These are phyloP conservation scores for Coemansia guatemalensis DNA, from an alignment of 192 early-diverging fungal genomes.

Conservation along the genomic window DNA sequence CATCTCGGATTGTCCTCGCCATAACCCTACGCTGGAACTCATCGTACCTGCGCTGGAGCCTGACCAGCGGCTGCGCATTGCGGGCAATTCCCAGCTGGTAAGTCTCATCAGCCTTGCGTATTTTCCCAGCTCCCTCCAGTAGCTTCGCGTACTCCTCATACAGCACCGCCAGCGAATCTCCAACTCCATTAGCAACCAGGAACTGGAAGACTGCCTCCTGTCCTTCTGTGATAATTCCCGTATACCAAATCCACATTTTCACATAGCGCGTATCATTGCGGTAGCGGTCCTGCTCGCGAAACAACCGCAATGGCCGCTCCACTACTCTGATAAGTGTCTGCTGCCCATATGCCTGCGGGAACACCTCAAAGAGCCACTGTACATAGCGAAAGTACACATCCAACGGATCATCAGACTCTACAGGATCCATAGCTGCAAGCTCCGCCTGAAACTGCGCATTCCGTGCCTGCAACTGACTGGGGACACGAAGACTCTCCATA, in stretches of 20 bases:
- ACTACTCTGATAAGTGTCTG: conserved; percentile 56
- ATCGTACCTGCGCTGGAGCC: conserved; percentile 58
- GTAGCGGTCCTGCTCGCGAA: conserved; percentile 58
- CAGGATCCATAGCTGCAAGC: conserved; percentile 27
- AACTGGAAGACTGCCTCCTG: conserved; percentile 76
- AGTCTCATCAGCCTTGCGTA: conserved; percentile 60
- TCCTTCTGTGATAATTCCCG: conserved; percentile 47
- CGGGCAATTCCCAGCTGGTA: conserved; percentile 66
- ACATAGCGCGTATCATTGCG: conserved; percentile 61
- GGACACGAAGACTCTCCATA: conserved; percentile 6
- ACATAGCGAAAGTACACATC: conserved; percentile 62
- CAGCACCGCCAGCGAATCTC: conserved; percentile 58
- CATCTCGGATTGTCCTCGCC: conserved; percentile 19
- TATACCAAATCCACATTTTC: conserved; percentile 63
- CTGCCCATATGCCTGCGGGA: conserved; percentile 59
- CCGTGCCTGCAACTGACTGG: conserved; percentile 30
- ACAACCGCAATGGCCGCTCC: conserved; percentile 49
- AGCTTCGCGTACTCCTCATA: conserved; percentile 76
- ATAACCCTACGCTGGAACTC: conserved; percentile 61
- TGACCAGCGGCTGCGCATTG: conserved; percentile 67
- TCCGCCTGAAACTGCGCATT: conserved; percentile 43
- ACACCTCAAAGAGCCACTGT: conserved; percentile 62
- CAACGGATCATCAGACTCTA: conserved; percentile 56
- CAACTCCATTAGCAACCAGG: conserved; percentile 71
- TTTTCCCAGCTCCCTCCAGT: conserved; percentile 56